Evolutionary conservation across 352 stramenopile species (phyloP), one percentile per base, ranked within the genome.

Genomic region (Pythium grandisporangium): DNA sequence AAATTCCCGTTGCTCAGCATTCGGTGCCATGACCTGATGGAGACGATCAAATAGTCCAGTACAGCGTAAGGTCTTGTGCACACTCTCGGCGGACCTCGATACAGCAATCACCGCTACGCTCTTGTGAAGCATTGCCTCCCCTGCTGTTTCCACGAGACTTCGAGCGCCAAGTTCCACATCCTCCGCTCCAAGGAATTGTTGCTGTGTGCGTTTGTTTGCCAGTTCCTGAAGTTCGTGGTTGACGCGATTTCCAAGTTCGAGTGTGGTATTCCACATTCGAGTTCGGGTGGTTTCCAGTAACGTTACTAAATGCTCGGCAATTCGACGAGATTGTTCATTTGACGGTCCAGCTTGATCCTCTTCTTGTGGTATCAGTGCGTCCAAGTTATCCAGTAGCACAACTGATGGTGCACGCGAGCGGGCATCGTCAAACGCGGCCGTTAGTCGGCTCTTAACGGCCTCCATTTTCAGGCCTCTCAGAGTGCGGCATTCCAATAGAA

Each of bases 391-490:
- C 24, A 95, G 41, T 1, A 84, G 45, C 27, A 95, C 53, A 3
- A 93, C 23, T 12, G 72, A 56, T 10, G 84, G 81, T 1, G 79
- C 77, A 21, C 67, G 59, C 0, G 36, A 30, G 1, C 45, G 26
- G 2, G 73, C 77, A 10, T 67, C 57, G 13, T 83, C 65, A 34
- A 89, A 87, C 6, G 69, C 43, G 19, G 74, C 66, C 6, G 43
- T 69, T 6, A 95, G 29, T 14, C 65, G 65, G n/a, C 51, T 42
- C 51, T 92, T 88, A 7, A 93, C 79, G 12, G 61, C 65, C 20
- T 91, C 69, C 83, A 93, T 95, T 54, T 92, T 93, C n/a, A 84
- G 51, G 8, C 83, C 83, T 22, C 78, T 69, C 37, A 94, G 58
- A 30, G 72, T 70, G 6, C 79, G 63, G 40, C 83, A 93, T 2